A percentile compares a stretch with the other conserved stretches of the same genome.
Conservation (phyloP, 2,329 filamentous ascomycete genomes). For the Nigrograna mackinnonii region DNA sequence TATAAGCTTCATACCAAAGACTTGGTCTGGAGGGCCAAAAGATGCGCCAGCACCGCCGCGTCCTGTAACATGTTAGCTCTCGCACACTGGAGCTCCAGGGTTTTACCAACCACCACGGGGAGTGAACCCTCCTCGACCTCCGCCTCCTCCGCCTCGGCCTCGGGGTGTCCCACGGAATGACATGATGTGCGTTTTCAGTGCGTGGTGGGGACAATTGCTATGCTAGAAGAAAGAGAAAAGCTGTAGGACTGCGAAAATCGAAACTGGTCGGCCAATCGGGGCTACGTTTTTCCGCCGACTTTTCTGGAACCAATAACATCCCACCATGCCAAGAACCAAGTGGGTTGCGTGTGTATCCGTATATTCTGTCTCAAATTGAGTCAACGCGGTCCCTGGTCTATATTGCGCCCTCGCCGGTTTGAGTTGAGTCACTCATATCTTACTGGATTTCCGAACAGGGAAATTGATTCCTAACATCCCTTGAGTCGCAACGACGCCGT, state of each 20-base stretch:
- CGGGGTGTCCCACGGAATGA: slow-evolving; percentile 59
- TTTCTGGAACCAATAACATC: slow-evolving; percentile 8
- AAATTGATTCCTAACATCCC: slow-evolving; percentile 4
- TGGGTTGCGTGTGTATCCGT: slow-evolving; percentile 8
- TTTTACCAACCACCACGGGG: slow-evolving; percentile 52
- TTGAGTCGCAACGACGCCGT: too few relatives aligned
- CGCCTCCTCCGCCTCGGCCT: slow-evolving; percentile 48
- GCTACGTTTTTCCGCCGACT: slow-evolving; percentile 5
- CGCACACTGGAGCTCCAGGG: slow-evolving; percentile 18
- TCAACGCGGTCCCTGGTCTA: too few relatives aligned
- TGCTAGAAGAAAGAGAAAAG: too few relatives aligned
- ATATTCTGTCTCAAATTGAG: too few relatives aligned
- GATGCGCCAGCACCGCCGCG: slow-evolving; percentile 42
- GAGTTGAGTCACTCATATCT: too few relatives aligned
- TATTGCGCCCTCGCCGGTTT: too few relatives aligned
- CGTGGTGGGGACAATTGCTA: too few relatives aligned
- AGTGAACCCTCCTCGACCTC: slow-evolving; percentile 55
- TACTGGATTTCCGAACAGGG: too few relatives aligned
- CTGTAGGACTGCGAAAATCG: too few relatives aligned
- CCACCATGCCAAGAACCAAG: slow-evolving; percentile 12
- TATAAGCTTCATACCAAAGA: slow-evolving; percentile 39
- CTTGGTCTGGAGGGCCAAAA: slow-evolving; percentile 49
- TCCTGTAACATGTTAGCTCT: slow-evolving; percentile 38
- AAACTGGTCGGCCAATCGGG: neutral
- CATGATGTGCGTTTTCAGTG: slow-evolving; percentile 57